A percentile compares a stretch with the other conserved stretches of the same genome.
Conservation (phyloP, 805 yeast species). For the Pichia scutulata region DNA sequence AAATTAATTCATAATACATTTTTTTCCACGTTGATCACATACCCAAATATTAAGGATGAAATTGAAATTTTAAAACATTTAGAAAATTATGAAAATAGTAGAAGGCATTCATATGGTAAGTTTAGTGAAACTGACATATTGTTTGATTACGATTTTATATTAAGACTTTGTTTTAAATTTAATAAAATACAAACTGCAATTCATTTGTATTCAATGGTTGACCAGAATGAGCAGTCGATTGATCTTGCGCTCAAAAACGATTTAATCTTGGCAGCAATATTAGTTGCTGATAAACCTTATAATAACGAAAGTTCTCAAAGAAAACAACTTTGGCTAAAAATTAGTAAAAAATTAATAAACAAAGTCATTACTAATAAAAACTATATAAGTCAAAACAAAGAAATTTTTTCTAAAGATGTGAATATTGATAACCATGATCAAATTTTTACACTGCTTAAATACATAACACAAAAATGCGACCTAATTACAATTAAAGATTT, state of each 20-base stretch:
- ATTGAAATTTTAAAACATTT: conserved; percentile 43
- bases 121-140: conserved; percentile 25
- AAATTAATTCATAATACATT: conserved; percentile 60
- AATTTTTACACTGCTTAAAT: conserved; percentile 28
- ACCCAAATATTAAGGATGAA: conserved; percentile 36
- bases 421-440: conserved; percentile 17
- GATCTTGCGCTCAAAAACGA: conserved; percentile 58
- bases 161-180: conserved; percentile 62
- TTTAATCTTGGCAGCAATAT: conserved; percentile 49
- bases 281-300: conserved; percentile 46
- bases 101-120: conserved; percentile 4
- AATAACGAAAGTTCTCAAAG: conserved; percentile 34
- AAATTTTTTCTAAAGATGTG: conserved; percentile 5
- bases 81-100: conserved; percentile 26
- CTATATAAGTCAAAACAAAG: conserved; percentile 18
- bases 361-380: conserved; percentile 26
- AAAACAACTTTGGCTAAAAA: conserved; percentile 67
- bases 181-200: conserved; percentile 60
- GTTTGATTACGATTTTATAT: conserved; percentile 66
- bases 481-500: conserved; percentile 68
- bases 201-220: conserved; percentile 59
- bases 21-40: conserved; percentile 56
- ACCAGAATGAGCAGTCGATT: conserved; percentile 74
- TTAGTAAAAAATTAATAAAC: conserved; percentile 43
- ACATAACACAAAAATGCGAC: conserved; percentile 37